Base-by-base conservation (phyloP, 352 stramenopile species). In the Aphanomyces stellatus region DNA sequence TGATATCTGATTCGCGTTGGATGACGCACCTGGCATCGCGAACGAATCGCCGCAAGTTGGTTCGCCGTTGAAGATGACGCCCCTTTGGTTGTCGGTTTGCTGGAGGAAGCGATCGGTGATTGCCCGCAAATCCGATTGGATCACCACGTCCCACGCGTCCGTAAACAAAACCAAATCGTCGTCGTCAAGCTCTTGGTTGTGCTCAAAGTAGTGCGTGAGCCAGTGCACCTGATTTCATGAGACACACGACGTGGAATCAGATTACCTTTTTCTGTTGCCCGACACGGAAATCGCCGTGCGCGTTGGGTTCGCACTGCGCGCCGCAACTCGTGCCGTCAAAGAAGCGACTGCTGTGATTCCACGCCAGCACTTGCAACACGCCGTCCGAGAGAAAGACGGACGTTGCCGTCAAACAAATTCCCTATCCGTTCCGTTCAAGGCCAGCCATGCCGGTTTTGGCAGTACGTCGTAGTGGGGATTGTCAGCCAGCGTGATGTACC, bases 101-200 rank as follows among this genome's bases (percentile, higher is more conserved):
- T 67, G 57, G 25, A 67, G 60, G 25, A 67, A 57, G 22, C 41
- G n/a, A 7, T 35, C 11, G n/a, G 41, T 34, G 13, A 67, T 11
- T 13, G 13, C 28, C 22, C 24, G 10, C 28, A 33, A 34, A 41
- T 53, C 34, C 3, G 37, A 15, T 24, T 67, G 48, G 5, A 67
- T 41, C 1, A 57, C n/a, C 17, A 67, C 60, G 34, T 67, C 60
- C 60, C 60, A 67, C 19, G 60, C 60, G 17, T 67, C 60, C 1
- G 60, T 67, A 33, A 59, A 67, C 27, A 67, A 28, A 15, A 67
- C 60, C 3, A 67, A n/a, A 41, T 67, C 60, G 37, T 67, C 60
- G 24, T 67, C 60, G 37, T 59, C 5, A 13, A 67, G 42, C 15
- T 56, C 30, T n/a, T 37, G 42, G 33, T 56, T 25, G 15, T 67